Base-by-base conservation (phyloP, 306 rosid genomes). In the Glycine soja region DNA sequence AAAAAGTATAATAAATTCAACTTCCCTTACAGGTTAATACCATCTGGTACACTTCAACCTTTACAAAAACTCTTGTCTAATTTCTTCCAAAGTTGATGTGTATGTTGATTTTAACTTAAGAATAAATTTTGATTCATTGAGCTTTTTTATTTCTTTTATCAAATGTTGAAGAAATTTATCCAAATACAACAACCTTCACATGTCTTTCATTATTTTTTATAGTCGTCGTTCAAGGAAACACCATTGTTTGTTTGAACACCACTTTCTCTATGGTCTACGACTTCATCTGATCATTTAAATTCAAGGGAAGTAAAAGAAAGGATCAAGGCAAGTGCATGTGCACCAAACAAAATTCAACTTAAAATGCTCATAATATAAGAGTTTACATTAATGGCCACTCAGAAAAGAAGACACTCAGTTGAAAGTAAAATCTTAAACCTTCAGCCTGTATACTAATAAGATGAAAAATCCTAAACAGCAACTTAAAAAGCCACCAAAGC, bases 311-410 rank as follows among this genome's bases (percentile, higher is more conserved):
- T 24, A 24, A 19, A 9, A 70, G 7, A 7, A 2, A 36, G 71
- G 34, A 32, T 24, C 16, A 52, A 61, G 74, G 40, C 74, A 58
- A 4, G 6, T 74, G 59, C 38, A 68, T 2, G 9, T 74, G 59
- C 24, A 38, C 67, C 80, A 84, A 74, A 70, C 52, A 83, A 83
- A 85, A 83, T 75, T 81, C 65, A 83, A 83, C 74, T 74, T 50
- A 30, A 81, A 24, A 70, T 73, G 74, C 80, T 80, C 9, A 6
- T 75, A 83, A 80, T 74, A 74, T 18, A 69, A 70, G 78, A 24
- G 75, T 59, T 69, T 82, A 85, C 88, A 80, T 54, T 14, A 87
- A 79, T 76, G 52, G 32, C 80, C 86, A 85, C 87, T 80, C 89
- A 64, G 52, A 82, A 87, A 81, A 45, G 15, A 76, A 66, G 77